A percentile compares a stretch with the other conserved stretches of the same genome.
These are phyloP conservation scores for Yamadazyma songkhlaensis DNA, from an alignment of 1,139 yeast species.

Conservation along the genomic window DNA sequence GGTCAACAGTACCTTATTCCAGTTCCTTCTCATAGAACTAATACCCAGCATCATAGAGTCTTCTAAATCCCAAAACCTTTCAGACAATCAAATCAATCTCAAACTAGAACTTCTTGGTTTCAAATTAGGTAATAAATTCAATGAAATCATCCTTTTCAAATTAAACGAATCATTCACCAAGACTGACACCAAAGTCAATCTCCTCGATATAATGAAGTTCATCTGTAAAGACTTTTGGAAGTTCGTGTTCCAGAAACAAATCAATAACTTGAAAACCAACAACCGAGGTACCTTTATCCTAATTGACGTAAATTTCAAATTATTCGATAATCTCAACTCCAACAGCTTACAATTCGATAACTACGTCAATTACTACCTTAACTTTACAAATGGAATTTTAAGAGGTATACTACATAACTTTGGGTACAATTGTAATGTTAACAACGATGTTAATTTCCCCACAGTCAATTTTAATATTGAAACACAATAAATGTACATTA, in stretches of 20 bases:
- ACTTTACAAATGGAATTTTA: constrained; percentile 83
- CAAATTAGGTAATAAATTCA: constrained; percentile 68
- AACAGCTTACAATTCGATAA: constrained; percentile 44
- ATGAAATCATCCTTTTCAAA: constrained; percentile 66
- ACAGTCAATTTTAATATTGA: constrained; percentile 71
- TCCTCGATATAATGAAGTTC: constrained; percentile 83
- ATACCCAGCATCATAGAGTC: constrained; percentile 69
- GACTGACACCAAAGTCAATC: constrained; percentile 39
- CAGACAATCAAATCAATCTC: constrained; percentile 48
- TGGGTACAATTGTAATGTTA: constrained; percentile 64
- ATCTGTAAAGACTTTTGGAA: constrained; percentile 93
- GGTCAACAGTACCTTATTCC: constrained; percentile 36
- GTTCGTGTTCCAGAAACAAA: constrained; percentile 74
- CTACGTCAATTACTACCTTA: constrained; percentile 56
- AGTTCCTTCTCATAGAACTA: constrained; percentile 67
- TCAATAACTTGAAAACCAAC: constrained; percentile 88
- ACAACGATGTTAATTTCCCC: constrained; percentile 68
- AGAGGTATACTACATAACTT: constrained; percentile 73
- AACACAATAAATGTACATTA: constrained; percentile 33
- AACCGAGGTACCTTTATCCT: constrained; percentile 85
- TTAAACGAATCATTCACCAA: constrained; percentile 17
- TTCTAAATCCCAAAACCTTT: constrained; percentile 23
- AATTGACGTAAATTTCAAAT: constrained; percentile 62
- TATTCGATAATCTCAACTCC: constrained; percentile 56
- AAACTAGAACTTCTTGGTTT: constrained; percentile 71